Percentiles rank a stretch among this genome's conserved stretches.
Evolutionary conservation across 164 flowering plant genomes (phyloP).

Genomic region (Platanus orientalis): DNA sequence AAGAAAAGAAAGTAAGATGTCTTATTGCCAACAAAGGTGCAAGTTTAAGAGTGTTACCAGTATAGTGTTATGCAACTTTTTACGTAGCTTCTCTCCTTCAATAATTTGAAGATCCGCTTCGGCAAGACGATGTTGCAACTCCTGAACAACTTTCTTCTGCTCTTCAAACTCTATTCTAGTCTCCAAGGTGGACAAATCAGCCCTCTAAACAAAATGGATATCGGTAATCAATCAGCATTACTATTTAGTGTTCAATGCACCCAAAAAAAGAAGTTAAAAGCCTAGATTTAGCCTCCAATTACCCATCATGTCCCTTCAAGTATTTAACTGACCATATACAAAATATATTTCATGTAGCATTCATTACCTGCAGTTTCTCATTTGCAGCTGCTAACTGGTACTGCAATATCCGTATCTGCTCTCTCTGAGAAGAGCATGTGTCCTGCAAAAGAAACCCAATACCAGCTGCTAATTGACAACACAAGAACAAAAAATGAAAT

Average conservation of each 20-base stretch:
- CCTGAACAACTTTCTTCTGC: conserved; percentile 43
- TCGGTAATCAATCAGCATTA: neutral
- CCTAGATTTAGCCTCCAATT: too few relatives aligned
- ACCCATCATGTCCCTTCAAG: too few relatives aligned
- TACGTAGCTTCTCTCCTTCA: conserved; percentile 84
- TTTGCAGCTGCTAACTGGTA: conserved; percentile 59
- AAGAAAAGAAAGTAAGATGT: neutral
- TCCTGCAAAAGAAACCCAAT: conserved; percentile 39
- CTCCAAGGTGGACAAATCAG: conserved; percentile 53
- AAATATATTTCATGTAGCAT: neutral
- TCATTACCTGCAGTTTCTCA: conserved; percentile 58
- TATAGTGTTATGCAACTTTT: conserved; percentile 86
- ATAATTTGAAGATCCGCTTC: conserved; percentile 71
- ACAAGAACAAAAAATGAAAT: neutral
- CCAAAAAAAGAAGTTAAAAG: neutral
- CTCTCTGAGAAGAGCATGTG: conserved; percentile 50
- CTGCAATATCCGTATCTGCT: conserved; percentile 46
- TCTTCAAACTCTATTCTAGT: conserved; percentile 55
- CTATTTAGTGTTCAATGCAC: neutral
- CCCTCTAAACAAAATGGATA: conserved; percentile 38
- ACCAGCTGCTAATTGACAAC: neutral
- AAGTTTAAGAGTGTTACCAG: conserved; percentile 38
- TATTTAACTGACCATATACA: too few relatives aligned
- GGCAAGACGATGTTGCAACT: conserved; percentile 52
- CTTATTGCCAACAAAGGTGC: neutral